phyloP scores from a whole-genome alignment of 1,139 yeast genomes.

The Petasospora rhodanensis region DNA sequence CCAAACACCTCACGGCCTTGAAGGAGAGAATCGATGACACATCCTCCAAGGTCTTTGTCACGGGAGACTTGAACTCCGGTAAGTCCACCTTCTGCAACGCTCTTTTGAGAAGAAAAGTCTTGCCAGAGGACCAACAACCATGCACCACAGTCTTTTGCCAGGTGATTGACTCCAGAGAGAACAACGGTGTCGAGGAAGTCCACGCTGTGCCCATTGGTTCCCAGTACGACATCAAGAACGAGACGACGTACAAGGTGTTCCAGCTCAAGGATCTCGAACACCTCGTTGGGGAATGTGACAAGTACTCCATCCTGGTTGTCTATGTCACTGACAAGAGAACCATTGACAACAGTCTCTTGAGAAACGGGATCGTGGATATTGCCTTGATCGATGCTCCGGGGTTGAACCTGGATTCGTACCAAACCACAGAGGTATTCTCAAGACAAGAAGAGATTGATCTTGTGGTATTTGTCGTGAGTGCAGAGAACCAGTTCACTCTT shows the following conservation, averaged over 20 bases:
- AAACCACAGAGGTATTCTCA: constrained; percentile 91
- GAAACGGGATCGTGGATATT: constrained; percentile 90
- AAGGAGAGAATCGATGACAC: constrained; percentile 87
- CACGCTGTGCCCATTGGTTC: constrained; percentile 78
- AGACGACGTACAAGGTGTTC: constrained; percentile 57
- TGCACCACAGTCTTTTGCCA: constrained; percentile 97
- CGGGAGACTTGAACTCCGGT: constrained; percentile 97
- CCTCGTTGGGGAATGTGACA: constrained; percentile 71
- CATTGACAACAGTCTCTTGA: constrained; percentile 63
- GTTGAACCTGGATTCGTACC: constrained; percentile 85
- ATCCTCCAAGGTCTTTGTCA: constrained; percentile 87
- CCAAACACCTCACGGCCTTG: constrained; percentile 67
- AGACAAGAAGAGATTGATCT: constrained; percentile 97
- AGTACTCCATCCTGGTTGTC: constrained; percentile 68
- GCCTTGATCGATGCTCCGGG: constrained; percentile 97
- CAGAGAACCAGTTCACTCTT: constrained; percentile 92
- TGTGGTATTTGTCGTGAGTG: constrained; percentile 92
- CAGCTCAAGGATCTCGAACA: constrained; percentile 55
- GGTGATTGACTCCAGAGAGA: constrained; percentile 79
- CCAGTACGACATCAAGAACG: constrained; percentile 57
- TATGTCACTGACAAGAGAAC: constrained; percentile 77
- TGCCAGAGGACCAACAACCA: constrained; percentile 98
- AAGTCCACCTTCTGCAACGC: constrained; percentile 96
- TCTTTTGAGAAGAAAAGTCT: constrained; percentile 63
- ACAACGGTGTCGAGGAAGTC: constrained; percentile 76